Conservation (phyloP, 768 basidiomycete genomes). For the Macrolepiota albuminosa region DNA sequence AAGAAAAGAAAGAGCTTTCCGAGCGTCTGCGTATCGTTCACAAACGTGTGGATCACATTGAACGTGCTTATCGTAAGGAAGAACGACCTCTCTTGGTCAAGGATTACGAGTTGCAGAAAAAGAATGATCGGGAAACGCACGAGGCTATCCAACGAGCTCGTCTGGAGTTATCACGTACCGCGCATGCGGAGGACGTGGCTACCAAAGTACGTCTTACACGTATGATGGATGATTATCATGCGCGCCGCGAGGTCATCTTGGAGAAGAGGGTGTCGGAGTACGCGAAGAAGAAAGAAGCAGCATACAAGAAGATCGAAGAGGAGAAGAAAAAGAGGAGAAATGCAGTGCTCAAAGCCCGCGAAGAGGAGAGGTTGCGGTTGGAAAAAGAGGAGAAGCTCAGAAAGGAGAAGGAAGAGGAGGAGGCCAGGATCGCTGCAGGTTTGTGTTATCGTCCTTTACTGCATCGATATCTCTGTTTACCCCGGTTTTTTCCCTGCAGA, state of each 20-base stretch:
- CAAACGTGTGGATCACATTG: constrained; percentile 93
- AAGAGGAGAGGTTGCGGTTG: constrained; percentile 44
- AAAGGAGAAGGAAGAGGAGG: constrained; percentile 52
- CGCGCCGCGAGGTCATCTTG: constrained; percentile 48
- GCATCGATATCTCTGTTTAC: neutral
- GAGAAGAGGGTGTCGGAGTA: constrained; percentile 63
- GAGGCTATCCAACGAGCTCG: constrained; percentile 54
- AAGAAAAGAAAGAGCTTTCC: constrained; percentile 86
- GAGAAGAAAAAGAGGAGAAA: constrained; percentile 75
- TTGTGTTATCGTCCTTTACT: constrained; percentile 11
- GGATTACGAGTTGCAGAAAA: constrained; percentile 87
- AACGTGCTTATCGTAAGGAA: constrained; percentile 92
- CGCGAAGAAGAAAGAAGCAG: constrained; percentile 48
- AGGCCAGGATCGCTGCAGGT: constrained; percentile 48
- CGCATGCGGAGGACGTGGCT: constrained; percentile 63
- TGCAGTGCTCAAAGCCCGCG: constrained; percentile 51
- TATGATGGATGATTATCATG: constrained; percentile 67
- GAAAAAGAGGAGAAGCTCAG: constrained; percentile 36
- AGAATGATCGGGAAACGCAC: constrained; percentile 66
- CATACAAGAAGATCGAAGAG: constrained; percentile 68
- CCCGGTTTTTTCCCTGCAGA: constrained; percentile 27
- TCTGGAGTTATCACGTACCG: constrained; percentile 45
- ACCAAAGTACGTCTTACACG: constrained; percentile 72
- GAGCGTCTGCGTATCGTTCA: constrained; percentile 77
- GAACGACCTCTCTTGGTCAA: constrained; percentile 80